A percentile compares a stretch with the other conserved stretches of the same genome.
Evolutionary conservation across 352 stramenopile genomes (phyloP).

Genomic region (Phytophthora melonis): DNA sequence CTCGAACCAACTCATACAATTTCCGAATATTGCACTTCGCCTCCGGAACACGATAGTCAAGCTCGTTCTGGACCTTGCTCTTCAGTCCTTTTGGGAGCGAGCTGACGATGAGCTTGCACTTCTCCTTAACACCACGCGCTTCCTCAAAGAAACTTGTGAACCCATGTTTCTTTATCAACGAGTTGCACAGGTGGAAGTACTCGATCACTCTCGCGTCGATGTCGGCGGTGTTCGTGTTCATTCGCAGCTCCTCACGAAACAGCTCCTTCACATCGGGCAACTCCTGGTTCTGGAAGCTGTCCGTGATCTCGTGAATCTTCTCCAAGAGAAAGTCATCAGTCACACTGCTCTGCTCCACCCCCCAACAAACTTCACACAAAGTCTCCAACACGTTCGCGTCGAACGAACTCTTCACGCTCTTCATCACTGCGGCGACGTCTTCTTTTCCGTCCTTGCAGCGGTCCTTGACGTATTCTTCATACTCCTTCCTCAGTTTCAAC

Average conservation of each 20-base stretch:
- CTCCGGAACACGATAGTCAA: conserved; percentile 4
- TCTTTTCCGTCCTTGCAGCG: conserved; percentile 27
- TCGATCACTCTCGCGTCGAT: no score
- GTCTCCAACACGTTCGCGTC: conserved; percentile 22
- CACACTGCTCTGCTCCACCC: conserved; percentile 7
- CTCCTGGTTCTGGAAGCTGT: conserved; percentile 26
- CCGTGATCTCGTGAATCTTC: conserved; percentile 11
- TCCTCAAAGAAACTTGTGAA: no score
- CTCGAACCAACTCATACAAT: conserved; percentile 16
- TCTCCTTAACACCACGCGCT: no score
- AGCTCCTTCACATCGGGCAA: background rate
- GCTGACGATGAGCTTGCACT: no score
- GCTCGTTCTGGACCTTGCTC: background rate
- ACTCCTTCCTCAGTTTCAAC: conserved; percentile 22
- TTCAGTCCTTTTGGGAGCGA: background rate
- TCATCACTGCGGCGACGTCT: conserved; percentile 14
- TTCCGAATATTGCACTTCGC: conserved; percentile 2
- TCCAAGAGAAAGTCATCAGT: conserved; percentile 13
- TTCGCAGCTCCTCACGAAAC: no score
- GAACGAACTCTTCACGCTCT: conserved; percentile 27
- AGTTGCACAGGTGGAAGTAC: no score
- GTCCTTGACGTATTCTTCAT: conserved; percentile 20
- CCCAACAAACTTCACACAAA: conserved; percentile 23
- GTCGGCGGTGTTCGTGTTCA: no score
- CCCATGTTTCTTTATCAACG: no score